These are phyloP conservation scores for Papiliotrema fonsecae DNA, from an alignment of 1,284 basidiomycete genomes.

Conservation along the genomic window DNA sequence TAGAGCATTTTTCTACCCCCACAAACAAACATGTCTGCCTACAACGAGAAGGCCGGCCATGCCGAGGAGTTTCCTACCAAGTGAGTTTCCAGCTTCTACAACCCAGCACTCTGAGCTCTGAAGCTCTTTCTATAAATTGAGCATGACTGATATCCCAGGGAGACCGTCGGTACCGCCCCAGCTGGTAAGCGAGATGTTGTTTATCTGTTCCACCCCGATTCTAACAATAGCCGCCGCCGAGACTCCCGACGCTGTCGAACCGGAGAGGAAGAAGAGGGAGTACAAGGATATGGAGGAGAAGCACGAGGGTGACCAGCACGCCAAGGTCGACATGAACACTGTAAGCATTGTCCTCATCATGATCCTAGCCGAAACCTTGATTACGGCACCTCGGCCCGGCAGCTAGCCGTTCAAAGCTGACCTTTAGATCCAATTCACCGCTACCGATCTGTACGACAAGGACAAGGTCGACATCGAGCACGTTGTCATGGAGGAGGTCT, in stretches of 20 bases:
- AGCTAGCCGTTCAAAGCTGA: not conserved
- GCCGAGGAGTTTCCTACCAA: constrained; percentile 40
- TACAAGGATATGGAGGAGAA: constrained; percentile 89
- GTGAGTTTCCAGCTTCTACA: constrained; percentile 27
- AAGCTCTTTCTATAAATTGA: not conserved
- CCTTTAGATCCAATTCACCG: constrained; percentile 43
- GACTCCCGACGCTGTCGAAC: constrained; percentile 9
- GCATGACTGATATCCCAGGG: constrained; percentile 15
- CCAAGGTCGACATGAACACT: constrained; percentile 78
- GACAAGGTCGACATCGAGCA: constrained; percentile 99
- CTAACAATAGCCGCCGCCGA: not conserved
- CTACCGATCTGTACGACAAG: constrained; percentile 80
- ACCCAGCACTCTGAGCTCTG: not conserved
- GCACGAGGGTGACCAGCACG: constrained; percentile 51
- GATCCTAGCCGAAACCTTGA: not conserved
- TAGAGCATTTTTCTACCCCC: constrained; percentile 2
- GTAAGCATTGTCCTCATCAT: constrained; percentile 47
- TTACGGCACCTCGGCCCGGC: not conserved
- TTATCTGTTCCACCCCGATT: not conserved
- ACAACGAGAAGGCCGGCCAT: constrained; percentile 38
- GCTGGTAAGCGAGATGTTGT: constrained; percentile 16
- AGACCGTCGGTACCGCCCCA: constrained; percentile 26
- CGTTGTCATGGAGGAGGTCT: constrained; percentile 93
- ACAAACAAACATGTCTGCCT: constrained; percentile 26
- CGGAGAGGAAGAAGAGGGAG: constrained; percentile 73